These are phyloP conservation scores for Neofusicoccum sp. DNA, from an alignment of 2,329 filamentous ascomycete species.

Conservation along the genomic window DNA sequence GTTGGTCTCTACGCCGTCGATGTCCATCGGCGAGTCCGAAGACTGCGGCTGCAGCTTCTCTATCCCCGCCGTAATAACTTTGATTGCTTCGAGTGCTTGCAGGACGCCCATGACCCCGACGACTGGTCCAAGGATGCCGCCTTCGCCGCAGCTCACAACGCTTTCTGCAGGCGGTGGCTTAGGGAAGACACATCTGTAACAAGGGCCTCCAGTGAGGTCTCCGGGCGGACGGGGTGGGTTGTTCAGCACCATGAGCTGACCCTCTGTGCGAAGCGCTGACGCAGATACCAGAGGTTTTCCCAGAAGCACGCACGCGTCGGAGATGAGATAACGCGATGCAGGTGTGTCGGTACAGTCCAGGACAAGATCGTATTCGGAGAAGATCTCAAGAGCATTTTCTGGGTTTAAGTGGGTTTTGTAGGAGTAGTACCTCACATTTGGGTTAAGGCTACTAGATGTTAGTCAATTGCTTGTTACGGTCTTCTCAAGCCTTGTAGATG, in stretches of 20 bases:
- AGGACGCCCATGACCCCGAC: constrained; percentile 92
- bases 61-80: constrained; percentile 63
- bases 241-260: constrained; percentile 88
- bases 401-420: constrained; percentile 69
- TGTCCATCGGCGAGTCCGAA: constrained; percentile 12
- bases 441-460: constrained; percentile 64
- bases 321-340: constrained; percentile 87
- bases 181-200: constrained; percentile 92
- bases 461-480: not conserved
- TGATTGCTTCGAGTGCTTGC: constrained; percentile 87
- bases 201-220: constrained; percentile 67
- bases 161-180: constrained; percentile 81
- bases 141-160: constrained; percentile 86
- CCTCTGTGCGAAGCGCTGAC: constrained; percentile 84
- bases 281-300: constrained; percentile 83
- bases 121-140: constrained; percentile 87
- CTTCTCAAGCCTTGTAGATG: constrained; percentile 20
- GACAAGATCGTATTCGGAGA: constrained; percentile 76
- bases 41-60: not conserved
- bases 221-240: constrained; percentile 68
- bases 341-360: constrained; percentile 97
- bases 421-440: constrained; percentile 64
- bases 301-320: constrained; percentile 81
- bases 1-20: constrained; percentile 22
- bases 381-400: constrained; percentile 66